A percentile compares a stretch with the other conserved stretches of the same genome.
Conservation (phyloP, 2,329 filamentous ascomycete species). For the Fusarium nodosum region DNA sequence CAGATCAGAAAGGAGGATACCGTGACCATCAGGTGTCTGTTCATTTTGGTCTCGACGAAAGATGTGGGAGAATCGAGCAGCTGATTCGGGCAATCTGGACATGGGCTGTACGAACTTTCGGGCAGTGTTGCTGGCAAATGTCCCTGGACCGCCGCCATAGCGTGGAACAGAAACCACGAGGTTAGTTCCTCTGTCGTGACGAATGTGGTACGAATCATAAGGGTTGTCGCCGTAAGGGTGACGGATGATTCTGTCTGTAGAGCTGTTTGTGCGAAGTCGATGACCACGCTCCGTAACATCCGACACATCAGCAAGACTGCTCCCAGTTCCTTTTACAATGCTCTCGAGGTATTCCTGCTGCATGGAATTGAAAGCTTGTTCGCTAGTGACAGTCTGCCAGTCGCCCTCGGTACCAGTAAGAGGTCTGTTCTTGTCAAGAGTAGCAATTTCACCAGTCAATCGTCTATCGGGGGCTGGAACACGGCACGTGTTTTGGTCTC, state of each 20-base stretch:
- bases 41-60: conserved; percentile 42
- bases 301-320: conserved; percentile 62
- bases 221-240: conserved; percentile 39
- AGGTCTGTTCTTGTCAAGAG: conserved; percentile 35
- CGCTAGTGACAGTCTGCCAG: conserved; percentile 57
- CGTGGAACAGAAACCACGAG: conserved; percentile 44
- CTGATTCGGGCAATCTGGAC: conserved; percentile 43
- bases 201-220: conserved; percentile 38
- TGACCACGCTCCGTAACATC: conserved; percentile 49
- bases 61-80: conserved; percentile 48
- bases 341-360: conserved; percentile 44
- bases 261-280: conserved; percentile 40
- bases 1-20: conserved; percentile 43
- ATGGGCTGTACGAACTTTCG: conserved; percentile 40
- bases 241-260: conserved; percentile 49
- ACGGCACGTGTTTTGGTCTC: conserved; percentile 6
- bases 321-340: conserved; percentile 54
- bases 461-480: conserved; percentile 20
- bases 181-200: conserved; percentile 43
- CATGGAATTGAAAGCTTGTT: conserved; percentile 43
- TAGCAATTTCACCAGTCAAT: conserved; percentile 36
- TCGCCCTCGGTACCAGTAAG: conserved; percentile 48
- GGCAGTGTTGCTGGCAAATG: conserved; percentile 45
- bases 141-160: conserved; percentile 19
- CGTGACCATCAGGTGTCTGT: conserved; percentile 18